Conservation (phyloP, 1,284 basidiomycete genomes). For the Cryptococcus wingfieldii region DNA sequence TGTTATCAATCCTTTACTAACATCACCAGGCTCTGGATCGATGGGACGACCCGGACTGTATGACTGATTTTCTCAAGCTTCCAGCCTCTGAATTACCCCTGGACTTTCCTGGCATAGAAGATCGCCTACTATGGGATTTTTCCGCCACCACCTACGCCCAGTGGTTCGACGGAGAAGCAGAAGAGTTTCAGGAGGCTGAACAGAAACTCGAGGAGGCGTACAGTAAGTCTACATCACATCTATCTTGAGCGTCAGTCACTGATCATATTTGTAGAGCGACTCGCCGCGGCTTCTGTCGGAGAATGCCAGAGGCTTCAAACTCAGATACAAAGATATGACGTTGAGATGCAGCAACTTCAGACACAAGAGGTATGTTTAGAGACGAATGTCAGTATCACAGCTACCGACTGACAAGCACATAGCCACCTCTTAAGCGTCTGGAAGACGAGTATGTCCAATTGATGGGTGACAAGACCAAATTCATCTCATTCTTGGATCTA, state of each 20-base stretch:
- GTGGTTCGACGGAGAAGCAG: constrained; percentile 64
- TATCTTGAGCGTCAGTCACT: neutral
- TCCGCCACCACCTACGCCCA: constrained; percentile 63
- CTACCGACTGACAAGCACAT: constrained; percentile 1
- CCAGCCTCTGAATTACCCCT: constrained; percentile 31
- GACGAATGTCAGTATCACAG: neutral
- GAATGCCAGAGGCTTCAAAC: constrained; percentile 37
- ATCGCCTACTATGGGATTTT: constrained; percentile 71
- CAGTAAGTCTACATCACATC: constrained; percentile 47
- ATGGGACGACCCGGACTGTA: constrained; percentile 63
- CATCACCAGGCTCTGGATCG: constrained; percentile 49
- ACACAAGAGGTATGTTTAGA: constrained; percentile 36
- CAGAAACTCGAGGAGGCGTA: constrained; percentile 67
- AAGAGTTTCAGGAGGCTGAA: constrained; percentile 68
- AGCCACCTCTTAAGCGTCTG: constrained; percentile 41
- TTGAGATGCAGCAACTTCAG: constrained; percentile 37
- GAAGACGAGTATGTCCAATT: constrained; percentile 43
- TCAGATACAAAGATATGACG: constrained; percentile 22
- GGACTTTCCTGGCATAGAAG: constrained; percentile 53
- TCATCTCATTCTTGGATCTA: constrained; percentile 41
- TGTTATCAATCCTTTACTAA: constrained; percentile 2
- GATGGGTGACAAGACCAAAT: constrained; percentile 46
- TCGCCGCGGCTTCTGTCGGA: constrained; percentile 28
- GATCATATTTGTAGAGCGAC: constrained; percentile 25
- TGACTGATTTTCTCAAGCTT: constrained; percentile 61